phyloP scores from a whole-genome alignment of 179 eudicot species.

The Carnegiea gigantea region DNA sequence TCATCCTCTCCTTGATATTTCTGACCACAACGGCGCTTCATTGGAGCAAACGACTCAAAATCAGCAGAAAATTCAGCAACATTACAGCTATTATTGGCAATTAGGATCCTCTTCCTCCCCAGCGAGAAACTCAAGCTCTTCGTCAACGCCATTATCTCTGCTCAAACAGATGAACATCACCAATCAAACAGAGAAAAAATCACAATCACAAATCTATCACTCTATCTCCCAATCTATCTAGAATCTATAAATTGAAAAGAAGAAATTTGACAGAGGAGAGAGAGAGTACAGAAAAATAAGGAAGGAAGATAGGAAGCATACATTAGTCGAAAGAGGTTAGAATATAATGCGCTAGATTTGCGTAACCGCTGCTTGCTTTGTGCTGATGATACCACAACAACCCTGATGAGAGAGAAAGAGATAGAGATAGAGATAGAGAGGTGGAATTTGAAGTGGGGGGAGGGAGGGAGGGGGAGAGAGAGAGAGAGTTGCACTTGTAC shows the following conservation, averaged over 20 bases:
- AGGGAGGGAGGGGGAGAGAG: background rate
- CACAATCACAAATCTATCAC: background rate
- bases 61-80: slow-evolving; percentile 22
- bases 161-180: background rate
- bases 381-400: background rate
- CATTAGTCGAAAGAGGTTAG: background rate
- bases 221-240: background rate
- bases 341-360: background rate
- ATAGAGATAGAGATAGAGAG: background rate
- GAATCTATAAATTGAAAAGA: background rate
- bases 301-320: background rate
- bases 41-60: slow-evolving; percentile 25
- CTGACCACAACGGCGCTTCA: slow-evolving; percentile 32
- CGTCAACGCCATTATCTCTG: slow-evolving; percentile 37
- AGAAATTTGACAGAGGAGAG: background rate
- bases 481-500: background rate
- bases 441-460: background rate
- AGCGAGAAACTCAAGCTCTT: slow-evolving; percentile 38
- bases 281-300: background rate
- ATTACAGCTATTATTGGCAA: slow-evolving; percentile 30
- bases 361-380: slow-evolving; percentile 11
- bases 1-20: background rate
- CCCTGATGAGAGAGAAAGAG: background rate
- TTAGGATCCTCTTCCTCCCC: slow-evolving; percentile 49
- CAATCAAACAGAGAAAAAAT: background rate